These are phyloP conservation scores for Suillus ampliporus DNA, from an alignment of 768 basidiomycete genomes.

Conservation along the genomic window DNA sequence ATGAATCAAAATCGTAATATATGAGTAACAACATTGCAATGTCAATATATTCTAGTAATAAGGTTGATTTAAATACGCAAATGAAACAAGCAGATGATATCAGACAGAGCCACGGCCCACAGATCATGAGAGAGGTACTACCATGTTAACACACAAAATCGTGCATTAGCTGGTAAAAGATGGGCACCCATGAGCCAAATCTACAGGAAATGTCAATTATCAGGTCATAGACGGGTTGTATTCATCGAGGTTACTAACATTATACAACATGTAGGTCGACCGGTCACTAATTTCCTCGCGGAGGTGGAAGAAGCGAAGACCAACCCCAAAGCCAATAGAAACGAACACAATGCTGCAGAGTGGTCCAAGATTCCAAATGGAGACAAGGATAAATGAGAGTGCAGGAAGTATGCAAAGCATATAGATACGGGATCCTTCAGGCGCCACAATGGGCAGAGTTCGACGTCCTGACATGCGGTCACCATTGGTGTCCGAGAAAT, in stretches of 20 bases:
- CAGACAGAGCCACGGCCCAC: too few species aligned
- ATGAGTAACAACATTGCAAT: too few species aligned
- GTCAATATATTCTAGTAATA: too few species aligned
- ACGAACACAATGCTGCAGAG: conserved; percentile 17
- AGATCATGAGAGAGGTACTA: too few species aligned
- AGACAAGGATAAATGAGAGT: conserved; percentile 16
- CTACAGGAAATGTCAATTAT: too few species aligned
- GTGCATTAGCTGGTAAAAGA: too few species aligned
- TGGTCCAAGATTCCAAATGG: conserved; percentile 20
- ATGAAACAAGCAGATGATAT: too few species aligned
- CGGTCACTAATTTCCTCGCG: conserved; percentile 16
- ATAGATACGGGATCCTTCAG: conserved; percentile 20
- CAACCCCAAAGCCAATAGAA: conserved; percentile 20
- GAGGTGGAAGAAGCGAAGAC: conserved; percentile 20
- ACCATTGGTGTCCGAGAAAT: conserved; percentile 40
- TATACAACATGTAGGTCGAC: conserved; percentile 20
- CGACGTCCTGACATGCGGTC: conserved; percentile 36
- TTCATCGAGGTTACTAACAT: conserved; percentile 11
- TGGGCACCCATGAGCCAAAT: too few species aligned
- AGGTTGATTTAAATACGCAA: too few species aligned
- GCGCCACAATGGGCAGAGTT: conserved; percentile 35
- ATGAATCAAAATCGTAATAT: too few species aligned
- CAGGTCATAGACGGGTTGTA: too few species aligned
- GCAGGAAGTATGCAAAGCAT: conserved; percentile 18
- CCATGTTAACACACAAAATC: too few species aligned